These are phyloP conservation scores for Aspergillus sclerotiicarbonarius DNA, from an alignment of 495 filamentous ascomycete species.

Conservation along the genomic window DNA sequence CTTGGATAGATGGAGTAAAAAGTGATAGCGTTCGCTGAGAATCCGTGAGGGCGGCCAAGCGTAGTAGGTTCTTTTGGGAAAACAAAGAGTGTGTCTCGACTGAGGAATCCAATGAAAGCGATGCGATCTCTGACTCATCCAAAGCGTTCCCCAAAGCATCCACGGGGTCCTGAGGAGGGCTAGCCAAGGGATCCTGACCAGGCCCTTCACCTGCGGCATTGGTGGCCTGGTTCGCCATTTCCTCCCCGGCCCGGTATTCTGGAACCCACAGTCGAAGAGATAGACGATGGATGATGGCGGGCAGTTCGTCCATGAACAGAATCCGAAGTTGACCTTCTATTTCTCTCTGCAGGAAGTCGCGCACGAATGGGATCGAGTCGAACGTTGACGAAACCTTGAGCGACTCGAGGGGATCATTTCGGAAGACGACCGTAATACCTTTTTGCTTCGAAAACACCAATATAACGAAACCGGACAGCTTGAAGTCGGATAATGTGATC, in stretches of 20 bases:
- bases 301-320: slow-evolving; percentile 95
- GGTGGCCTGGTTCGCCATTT: slow-evolving; percentile 35
- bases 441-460: slow-evolving; percentile 97
- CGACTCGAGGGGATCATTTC: slow-evolving; percentile 96
- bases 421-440: slow-evolving; percentile 91
- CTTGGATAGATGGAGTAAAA: slow-evolving; percentile 77
- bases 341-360: slow-evolving; percentile 93
- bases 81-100: slow-evolving; percentile 80
- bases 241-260: slow-evolving; percentile 69
- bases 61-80: slow-evolving; percentile 84
- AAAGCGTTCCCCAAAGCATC: slow-evolving; percentile 73
- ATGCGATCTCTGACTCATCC: slow-evolving; percentile 69
- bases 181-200: slow-evolving; percentile 73
- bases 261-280: slow-evolving; percentile 88
- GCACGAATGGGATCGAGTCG: slow-evolving; percentile 96
- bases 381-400: slow-evolving; percentile 98
- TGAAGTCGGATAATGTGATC: slow-evolving; percentile 94
- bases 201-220: slow-evolving; percentile 40
- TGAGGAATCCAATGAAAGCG: slow-evolving; percentile 69
- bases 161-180: slow-evolving; percentile 73
- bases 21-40: slow-evolving; percentile 85
- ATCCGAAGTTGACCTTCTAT: slow-evolving; percentile 93
- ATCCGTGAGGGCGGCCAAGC: slow-evolving; percentile 70
- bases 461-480: slow-evolving; percentile 96
- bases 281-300: slow-evolving; percentile 90